Base-by-base conservation (phyloP, 495 filamentous ascomycete species). In the Aspergillus campestris region DNA sequence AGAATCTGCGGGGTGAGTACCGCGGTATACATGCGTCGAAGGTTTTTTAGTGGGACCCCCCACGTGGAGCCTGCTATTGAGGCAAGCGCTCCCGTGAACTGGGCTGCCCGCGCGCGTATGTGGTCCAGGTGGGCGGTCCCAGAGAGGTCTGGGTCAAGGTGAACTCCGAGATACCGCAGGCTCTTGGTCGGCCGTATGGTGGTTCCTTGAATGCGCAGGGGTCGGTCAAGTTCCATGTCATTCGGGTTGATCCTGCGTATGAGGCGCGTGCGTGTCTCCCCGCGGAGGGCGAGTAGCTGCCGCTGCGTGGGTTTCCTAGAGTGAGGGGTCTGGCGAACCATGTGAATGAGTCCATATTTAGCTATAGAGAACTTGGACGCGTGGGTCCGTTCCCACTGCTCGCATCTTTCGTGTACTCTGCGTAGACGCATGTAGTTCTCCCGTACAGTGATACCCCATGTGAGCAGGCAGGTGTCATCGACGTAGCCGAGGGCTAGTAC, bases 1-100 rank as follows among this genome's bases (percentile, higher is more conserved):
- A 60, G 43, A 10, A 60, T 42, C 39, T 57, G 52, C 0, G 54
- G 54, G 5, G 60, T 34, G 0, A 60, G 45, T 7, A 60, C 51
- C 3, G 44, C 57, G 11, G 49, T 43, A 35, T 64, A 61, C 12
- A 56, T 30, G 34, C 33, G 44, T 0, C 45, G 38, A 27, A 54
- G 12, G 8, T 8, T 18, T 2, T 3, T n/a, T 6, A 38, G 9
- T 3, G 36, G 24, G 12, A 15, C 36, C 36, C 36, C 36, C 36
- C 36, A 38, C 14, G 36, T 38, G 8, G 13, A 38, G 8, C 36
- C 36, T 8, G 9, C 13, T n/a, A 38, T n/a, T 1, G 12, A n/a
- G 4, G 12, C 12, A 15, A 38, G 36, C 2, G 36, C 36, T 15
- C 8, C 36, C 36, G 14, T 9, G 36, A n/a, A 3, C 36, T 38